Percentiles rank a stretch among this genome's conserved stretches.
phyloP scores from a whole-genome alignment of 164 flowering plant genomes.

The Tetrastigma voinierianum region DNA sequence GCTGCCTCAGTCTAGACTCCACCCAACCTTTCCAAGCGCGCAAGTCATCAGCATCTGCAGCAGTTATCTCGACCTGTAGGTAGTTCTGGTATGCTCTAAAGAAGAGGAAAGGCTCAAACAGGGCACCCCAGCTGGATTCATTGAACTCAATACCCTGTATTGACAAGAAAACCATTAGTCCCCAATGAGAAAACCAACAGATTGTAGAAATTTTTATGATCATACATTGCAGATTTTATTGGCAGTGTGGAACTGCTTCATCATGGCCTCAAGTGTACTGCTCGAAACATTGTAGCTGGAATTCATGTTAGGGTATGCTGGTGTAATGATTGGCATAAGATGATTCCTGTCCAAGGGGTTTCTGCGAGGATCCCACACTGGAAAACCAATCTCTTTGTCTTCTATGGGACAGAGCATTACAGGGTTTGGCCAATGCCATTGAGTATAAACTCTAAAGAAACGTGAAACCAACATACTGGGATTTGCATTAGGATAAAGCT shows the following conservation, averaged over 20 bases:
- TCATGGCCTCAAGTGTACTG: constrained; percentile 91
- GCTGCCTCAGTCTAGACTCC: constrained; percentile 89
- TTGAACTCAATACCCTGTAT: constrained; percentile 84
- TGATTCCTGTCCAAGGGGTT: constrained; percentile 81
- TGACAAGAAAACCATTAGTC: too few species aligned
- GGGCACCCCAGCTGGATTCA: constrained; percentile 70
- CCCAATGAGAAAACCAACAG: not conserved
- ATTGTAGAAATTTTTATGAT: not conserved
- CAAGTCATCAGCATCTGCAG: constrained; percentile 83
- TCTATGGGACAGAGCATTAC: constrained; percentile 92
- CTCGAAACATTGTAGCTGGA: constrained; percentile 94
- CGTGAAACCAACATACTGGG: constrained; percentile 94
- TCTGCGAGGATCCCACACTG: constrained; percentile 93
- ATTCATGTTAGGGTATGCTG: constrained; percentile 99
- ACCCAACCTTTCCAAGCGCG: constrained; percentile 98
- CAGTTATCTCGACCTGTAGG: constrained; percentile 89
- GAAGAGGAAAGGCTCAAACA: constrained; percentile 86
- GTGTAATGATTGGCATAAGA: constrained; percentile 99
- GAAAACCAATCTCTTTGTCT: constrained; percentile 84
- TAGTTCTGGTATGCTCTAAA: constrained; percentile 87
- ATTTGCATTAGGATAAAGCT: constrained; percentile 90
- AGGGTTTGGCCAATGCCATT: constrained; percentile 99
- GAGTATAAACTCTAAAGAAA: constrained; percentile 90
- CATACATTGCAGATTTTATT: constrained; percentile 83
- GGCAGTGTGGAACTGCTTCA: constrained; percentile 82